phyloP scores from a whole-genome alignment of 768 basidiomycete species.

The Boletales sp. region DNA sequence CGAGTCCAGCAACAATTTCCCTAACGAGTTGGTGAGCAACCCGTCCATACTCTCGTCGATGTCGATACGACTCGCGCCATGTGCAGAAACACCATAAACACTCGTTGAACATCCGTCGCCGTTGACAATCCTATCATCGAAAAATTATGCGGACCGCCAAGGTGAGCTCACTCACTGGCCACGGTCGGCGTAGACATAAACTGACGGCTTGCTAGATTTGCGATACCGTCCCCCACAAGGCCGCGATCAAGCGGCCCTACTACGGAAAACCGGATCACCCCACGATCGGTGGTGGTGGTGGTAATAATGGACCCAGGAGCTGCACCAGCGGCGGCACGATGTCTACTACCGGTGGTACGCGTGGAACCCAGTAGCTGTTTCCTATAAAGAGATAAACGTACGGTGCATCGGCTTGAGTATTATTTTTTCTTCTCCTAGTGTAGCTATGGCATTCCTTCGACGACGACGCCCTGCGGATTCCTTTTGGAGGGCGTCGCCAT shows the following conservation, averaged over 20 bases:
- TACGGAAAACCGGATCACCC: not conserved
- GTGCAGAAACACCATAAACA: not conserved
- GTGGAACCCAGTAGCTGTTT: no score
- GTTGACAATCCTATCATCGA: not conserved
- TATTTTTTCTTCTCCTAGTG: not conserved
- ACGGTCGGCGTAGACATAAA: not conserved
- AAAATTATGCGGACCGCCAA: constrained; percentile 9
- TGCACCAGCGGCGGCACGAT: not conserved
- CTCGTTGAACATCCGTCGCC: not conserved
- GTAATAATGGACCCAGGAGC: not conserved
- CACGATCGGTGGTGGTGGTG: not conserved
- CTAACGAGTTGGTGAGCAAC: constrained; percentile 10
- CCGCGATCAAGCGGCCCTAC: constrained; percentile 13
- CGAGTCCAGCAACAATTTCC: not conserved
- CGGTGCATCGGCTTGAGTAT: no score
- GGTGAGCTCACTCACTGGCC: not conserved
- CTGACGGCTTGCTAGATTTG: constrained; percentile 9
- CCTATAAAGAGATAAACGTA: not conserved
- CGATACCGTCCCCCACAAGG: not conserved
- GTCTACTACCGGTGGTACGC: not conserved
- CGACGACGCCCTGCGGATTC: no score
- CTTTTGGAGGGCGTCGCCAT: no score
- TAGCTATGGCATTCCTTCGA: constrained; percentile 1
- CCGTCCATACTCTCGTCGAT: not conserved
- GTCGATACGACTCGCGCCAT: not conserved